These are phyloP conservation scores for Alternaria sp. DNA, from an alignment of 2,329 filamentous ascomycete species.

Conservation along the genomic window DNA sequence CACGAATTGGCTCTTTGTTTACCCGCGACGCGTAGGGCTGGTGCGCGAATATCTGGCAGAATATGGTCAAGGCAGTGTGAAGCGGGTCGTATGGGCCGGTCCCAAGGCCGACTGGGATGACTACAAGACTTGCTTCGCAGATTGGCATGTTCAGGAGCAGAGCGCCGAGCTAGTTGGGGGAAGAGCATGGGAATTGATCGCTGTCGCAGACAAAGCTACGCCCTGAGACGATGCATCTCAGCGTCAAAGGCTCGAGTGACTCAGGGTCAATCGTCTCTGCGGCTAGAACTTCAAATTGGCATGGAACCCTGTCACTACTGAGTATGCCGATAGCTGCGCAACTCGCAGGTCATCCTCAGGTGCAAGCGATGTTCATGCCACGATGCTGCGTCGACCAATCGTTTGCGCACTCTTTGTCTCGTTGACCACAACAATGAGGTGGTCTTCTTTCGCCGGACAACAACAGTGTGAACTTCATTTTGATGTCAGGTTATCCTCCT, in stretches of 20 bases:
- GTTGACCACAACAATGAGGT: not conserved
- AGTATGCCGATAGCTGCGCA: not conserved
- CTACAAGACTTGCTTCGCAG: constrained; percentile 38
- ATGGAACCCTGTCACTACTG: not conserved
- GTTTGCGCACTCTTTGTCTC: not conserved
- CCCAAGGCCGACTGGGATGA: constrained; percentile 55
- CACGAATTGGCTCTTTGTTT: constrained; percentile 62
- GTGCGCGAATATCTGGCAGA: constrained; percentile 56
- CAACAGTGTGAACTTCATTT: not conserved
- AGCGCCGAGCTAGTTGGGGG: constrained; percentile 42
- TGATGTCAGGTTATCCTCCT: not conserved
- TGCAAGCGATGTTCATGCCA: not conserved
- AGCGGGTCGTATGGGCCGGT: constrained; percentile 55
- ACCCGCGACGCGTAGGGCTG: constrained; percentile 60
- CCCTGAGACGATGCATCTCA: not conserved
- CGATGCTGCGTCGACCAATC: not conserved
- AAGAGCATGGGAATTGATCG: constrained; percentile 46
- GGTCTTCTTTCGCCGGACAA: not conserved
- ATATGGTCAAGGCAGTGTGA: constrained; percentile 41
- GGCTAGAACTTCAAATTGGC: too few relatives aligned
- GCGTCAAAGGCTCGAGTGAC: too few relatives aligned
- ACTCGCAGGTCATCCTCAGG: not conserved
- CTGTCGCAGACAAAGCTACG: constrained; percentile 25
- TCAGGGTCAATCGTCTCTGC: too few relatives aligned
- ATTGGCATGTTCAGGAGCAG: constrained; percentile 30